Percentiles rank a stretch among this genome's conserved stretches.
These are phyloP conservation scores for Penicillium nucicola DNA, from an alignment of 495 filamentous ascomycete genomes.

Conservation along the genomic window DNA sequence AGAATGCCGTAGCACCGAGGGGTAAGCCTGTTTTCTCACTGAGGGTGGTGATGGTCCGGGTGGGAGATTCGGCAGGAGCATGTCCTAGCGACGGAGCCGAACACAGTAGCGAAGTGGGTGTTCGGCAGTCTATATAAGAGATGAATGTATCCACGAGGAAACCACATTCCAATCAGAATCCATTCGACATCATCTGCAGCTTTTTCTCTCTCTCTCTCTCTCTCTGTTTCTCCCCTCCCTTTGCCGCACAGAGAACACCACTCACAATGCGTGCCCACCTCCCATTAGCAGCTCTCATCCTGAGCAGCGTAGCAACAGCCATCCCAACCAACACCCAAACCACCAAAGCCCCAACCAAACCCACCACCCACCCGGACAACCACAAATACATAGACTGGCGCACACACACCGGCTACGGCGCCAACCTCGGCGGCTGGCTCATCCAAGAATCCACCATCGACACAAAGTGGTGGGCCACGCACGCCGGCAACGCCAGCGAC, in stretches of 20 bases:
- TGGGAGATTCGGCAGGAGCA: background rate
- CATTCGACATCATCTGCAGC: too few relatives aligned
- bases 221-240: too few relatives aligned
- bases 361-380: background rate
- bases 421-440: constrained; percentile 35
- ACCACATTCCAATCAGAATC: too few relatives aligned
- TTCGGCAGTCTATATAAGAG: too few relatives aligned
- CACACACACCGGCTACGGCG: constrained; percentile 25
- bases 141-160: too few relatives aligned
- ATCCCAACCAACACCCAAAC: background rate
- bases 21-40: too few relatives aligned
- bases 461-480: constrained; percentile 22
- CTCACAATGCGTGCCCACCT: background rate
- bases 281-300: background rate
- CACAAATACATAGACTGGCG: constrained; percentile 23
- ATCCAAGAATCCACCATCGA: constrained; percentile 33
- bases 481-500: constrained; percentile 19
- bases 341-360: background rate
- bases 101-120: too few relatives aligned
- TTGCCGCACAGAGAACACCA: too few relatives aligned
- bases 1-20: too few relatives aligned
- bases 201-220: background rate
- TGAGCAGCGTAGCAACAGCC: background rate
- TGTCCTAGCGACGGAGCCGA: too few relatives aligned
- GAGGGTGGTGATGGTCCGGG: background rate